Percentiles rank a stretch among this genome's conserved stretches.
Conservation (phyloP, 257 asterid genomes). For the Plantago major region DNA sequence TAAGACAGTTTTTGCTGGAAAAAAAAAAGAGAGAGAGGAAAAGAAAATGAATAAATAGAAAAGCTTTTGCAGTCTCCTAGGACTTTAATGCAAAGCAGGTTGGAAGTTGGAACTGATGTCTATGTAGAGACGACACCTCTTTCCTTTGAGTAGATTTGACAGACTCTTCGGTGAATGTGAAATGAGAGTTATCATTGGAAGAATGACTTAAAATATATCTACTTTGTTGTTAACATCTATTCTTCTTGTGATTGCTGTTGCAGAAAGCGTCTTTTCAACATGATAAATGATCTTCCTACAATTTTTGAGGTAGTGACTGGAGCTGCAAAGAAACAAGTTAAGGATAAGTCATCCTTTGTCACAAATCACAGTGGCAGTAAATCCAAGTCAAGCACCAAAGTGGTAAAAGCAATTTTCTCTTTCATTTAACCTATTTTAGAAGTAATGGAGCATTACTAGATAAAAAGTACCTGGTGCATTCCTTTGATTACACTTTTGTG, state of each 20-base stretch:
- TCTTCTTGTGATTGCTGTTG: slow-evolving; percentile 23
- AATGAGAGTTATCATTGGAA: slow-evolving; percentile 17
- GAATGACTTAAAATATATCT: slow-evolving; percentile 5
- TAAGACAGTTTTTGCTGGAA: too few relatives aligned
- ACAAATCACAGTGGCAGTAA: slow-evolving; percentile 55
- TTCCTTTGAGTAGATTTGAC: slow-evolving; percentile 9
- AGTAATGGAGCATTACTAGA: slow-evolving; percentile 1
- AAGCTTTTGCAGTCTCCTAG: too few relatives aligned
- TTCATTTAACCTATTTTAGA: neutral
- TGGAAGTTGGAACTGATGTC: neutral
- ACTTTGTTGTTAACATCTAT: slow-evolving; percentile 16
- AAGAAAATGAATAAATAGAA: too few relatives aligned
- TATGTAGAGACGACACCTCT: slow-evolving; percentile 12
- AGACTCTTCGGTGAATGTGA: slow-evolving; percentile 6
- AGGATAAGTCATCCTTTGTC: slow-evolving; percentile 59
- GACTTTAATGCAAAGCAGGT: neutral
- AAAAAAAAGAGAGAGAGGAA: too few relatives aligned
- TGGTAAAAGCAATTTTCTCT: slow-evolving; percentile 25
- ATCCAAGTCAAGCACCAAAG: slow-evolving; percentile 57
- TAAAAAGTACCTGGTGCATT: too few relatives aligned
- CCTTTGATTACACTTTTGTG: too few relatives aligned
- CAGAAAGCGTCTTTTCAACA: slow-evolving; percentile 75
- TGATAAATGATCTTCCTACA: slow-evolving; percentile 82
- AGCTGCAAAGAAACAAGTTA: slow-evolving; percentile 56
- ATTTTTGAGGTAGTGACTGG: slow-evolving; percentile 79